These are phyloP conservation scores for Globisporangium echinulatum DNA, from an alignment of 352 stramenopile species.

Conservation along the genomic window DNA sequence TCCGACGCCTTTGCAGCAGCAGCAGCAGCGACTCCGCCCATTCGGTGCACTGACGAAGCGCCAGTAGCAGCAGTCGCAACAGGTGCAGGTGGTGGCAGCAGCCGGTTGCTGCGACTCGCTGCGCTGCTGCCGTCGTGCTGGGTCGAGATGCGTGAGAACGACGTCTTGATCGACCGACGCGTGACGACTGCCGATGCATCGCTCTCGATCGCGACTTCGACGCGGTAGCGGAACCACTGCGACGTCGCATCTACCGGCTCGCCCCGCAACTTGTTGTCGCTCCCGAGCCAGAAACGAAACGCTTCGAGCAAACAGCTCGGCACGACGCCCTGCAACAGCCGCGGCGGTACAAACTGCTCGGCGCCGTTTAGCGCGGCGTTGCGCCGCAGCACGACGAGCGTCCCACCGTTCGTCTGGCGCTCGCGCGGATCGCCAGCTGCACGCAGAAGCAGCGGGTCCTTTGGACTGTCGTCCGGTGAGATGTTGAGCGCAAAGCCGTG, in stretches of 20 bases:
- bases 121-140: conserved; percentile 16
- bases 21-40: background rate
- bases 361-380: conserved; percentile 58
- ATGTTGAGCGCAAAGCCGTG: conserved; percentile 87
- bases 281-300: conserved; percentile 96
- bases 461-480: conserved; percentile 47
- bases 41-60: too few species aligned
- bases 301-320: conserved; percentile 93
- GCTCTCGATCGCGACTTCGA: conserved; percentile 60
- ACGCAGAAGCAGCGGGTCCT: conserved; percentile 52
- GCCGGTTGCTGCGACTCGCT: conserved; percentile 11
- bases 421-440: conserved; percentile 64
- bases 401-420: conserved; percentile 55
- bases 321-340: conserved; percentile 92
- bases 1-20: conserved; percentile 2
- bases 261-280: conserved; percentile 92
- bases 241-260: conserved; percentile 87
- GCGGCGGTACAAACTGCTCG: conserved; percentile 87
- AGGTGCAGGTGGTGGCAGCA: conserved; percentile 43
- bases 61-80: background rate
- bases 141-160: conserved; percentile 53
- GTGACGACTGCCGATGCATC: conserved; percentile 40
- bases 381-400: conserved; percentile 87
- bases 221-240: conserved; percentile 85
- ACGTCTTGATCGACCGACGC: conserved; percentile 59